Evolutionary conservation across 2,329 filamentous ascomycete genomes (phyloP).

Genomic region (Plenodomus tracheiphilus): DNA sequence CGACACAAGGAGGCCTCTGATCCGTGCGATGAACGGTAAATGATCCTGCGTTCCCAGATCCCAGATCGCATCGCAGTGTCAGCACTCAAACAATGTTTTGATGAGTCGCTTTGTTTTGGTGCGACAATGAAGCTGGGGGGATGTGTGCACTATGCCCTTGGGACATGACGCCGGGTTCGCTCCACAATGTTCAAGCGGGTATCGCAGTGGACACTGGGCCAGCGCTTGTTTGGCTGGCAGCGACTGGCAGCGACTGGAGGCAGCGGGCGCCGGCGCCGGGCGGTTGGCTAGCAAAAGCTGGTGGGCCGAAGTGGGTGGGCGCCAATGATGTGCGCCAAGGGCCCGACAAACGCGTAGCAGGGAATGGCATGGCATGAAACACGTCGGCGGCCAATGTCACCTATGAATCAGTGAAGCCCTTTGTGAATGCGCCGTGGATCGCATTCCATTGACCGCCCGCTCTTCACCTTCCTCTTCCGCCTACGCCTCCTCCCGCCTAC

Average conservation of each 20-base stretch:
- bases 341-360: conserved; percentile 8
- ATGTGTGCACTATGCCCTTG: not conserved
- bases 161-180: not conserved
- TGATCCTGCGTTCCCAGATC: not conserved
- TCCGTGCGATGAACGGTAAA: not conserved
- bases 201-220: not conserved
- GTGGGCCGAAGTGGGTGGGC: not conserved
- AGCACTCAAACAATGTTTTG: not conserved
- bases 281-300: not conserved
- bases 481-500: conserved; percentile 2
- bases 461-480: not conserved
- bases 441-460: not conserved
- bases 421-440: not conserved
- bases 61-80: not conserved
- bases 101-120: not conserved
- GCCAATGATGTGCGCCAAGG: conserved; percentile 18
- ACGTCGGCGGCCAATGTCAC: conserved; percentile 10
- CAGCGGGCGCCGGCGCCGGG: conserved; percentile 12
- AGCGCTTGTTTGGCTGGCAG: not conserved
- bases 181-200: not conserved
- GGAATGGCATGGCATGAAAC: conserved; percentile 17
- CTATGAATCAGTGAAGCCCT: conserved; percentile 8
- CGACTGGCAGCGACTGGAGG: not conserved
- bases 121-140: not conserved
- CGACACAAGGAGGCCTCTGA: not conserved